Conservation (phyloP, 2,329 filamentous ascomycete genomes). For the Aureobasidium zeae region DNA sequence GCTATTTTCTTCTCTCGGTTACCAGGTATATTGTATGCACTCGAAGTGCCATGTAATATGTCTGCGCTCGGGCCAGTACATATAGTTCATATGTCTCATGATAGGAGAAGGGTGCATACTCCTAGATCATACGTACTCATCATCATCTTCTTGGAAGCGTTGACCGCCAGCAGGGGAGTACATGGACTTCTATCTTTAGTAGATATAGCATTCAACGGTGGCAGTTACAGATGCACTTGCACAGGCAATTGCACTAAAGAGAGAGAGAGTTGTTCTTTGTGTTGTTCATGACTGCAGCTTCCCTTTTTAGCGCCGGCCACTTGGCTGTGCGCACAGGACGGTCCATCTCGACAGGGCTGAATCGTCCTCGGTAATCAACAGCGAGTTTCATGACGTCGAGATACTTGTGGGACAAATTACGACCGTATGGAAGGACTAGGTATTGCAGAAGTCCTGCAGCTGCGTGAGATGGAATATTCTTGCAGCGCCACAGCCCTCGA, state of each 20-base stretch:
- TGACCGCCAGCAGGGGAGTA: no score
- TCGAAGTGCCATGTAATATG: neutral
- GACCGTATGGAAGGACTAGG: neutral
- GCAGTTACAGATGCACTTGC: no score
- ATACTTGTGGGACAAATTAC: neutral
- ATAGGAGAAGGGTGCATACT: neutral
- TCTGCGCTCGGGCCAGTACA: neutral
- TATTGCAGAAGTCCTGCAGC: neutral
- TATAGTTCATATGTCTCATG: no score
- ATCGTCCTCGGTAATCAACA: neutral
- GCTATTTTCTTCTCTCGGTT: neutral
- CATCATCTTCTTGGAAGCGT: no score
- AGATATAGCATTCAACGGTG: conserved; percentile 3
- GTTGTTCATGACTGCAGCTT: neutral
- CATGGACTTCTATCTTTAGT: neutral
- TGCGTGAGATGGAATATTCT: neutral
- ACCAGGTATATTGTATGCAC: no score
- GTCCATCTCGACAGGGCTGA: conserved; percentile 8
- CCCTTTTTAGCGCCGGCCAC: neutral
- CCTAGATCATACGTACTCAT: no score
- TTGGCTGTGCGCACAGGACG: conserved; percentile 4
- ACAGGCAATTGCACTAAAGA: neutral
- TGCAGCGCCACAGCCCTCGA: neutral
- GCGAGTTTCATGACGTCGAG: neutral
- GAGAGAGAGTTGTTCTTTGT: neutral